Base-by-base conservation (phyloP, 2,329 filamentous ascomycete genomes). In the Fusarium fracticaudum region DNA sequence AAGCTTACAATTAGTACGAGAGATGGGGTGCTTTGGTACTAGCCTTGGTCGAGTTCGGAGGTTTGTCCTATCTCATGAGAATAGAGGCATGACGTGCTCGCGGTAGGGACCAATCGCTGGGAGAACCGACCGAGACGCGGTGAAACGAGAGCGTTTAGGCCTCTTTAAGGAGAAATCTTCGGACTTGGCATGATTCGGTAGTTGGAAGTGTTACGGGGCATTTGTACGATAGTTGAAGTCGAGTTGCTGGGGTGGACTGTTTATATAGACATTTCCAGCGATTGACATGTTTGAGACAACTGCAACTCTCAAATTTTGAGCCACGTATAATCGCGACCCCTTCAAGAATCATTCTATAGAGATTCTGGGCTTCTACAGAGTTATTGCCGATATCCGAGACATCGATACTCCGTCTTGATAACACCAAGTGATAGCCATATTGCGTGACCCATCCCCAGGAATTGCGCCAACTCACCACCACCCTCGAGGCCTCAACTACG, bases 401-500 rank as follows among this genome's bases (percentile, higher is more conserved):
- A 18, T 43, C n/a, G 18, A 48, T 26, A 29, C 3, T 12, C 22
- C 43, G 47, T 24, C 20, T 66, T 6, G 44, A 37, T 59, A 31
- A 57, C 44, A 22, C 43, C n/a, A 33, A 31, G 5, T 67, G 37
- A 63, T 63, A 43, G n/a, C 26, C 47, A 35, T 59, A 76, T 78
- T 71, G 77, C 77, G 77, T 78, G 72, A 78, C 74, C 35, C 24
- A 43, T 55, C 77, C 77, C 77, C 9, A 58, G 77, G 33, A 35
- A 78, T 78, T 67, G 74, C 77, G 75, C 76, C 71, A 78, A 62
- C 64, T 64, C 45, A 18, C n/a, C 40, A 60, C 40, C 31, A 55
- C 54, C 24, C 53, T 40, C 44, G 10, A 59, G 31, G 22, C 18
- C 43, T 43, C 51, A 45, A 53, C 58, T 20, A 59, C 40, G 53